phyloP scores from a whole-genome alignment of 78 protist genomes.

The Dictyostelium firmibasis region DNA sequence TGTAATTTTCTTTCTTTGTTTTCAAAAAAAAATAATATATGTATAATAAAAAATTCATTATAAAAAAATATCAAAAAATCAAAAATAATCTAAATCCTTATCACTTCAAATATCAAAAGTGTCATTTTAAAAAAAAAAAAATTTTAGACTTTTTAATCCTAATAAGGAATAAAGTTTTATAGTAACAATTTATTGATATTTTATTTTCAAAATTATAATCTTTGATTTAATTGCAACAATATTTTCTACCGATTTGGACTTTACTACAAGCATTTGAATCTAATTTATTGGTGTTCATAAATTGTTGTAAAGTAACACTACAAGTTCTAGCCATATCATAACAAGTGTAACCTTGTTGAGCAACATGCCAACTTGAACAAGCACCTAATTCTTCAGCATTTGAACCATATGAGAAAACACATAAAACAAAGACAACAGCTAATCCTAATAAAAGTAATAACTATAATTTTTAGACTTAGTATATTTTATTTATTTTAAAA shows the following conservation, averaged over 20 bases:
- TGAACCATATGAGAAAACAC: not conserved
- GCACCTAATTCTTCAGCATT: not conserved
- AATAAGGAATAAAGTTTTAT: too few species aligned
- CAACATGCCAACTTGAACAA: not conserved
- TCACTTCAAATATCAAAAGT: too few species aligned
- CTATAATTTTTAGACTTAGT: not conserved
- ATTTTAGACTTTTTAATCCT: too few species aligned
- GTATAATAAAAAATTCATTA: too few species aligned
- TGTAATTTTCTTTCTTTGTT: too few species aligned
- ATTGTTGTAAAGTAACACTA: not conserved
- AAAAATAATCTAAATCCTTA: too few species aligned
- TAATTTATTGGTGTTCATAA: not conserved
- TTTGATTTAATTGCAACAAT: not conserved
- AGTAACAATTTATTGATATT: too few species aligned
- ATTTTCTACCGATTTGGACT: not conserved
- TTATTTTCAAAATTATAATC: too few species aligned
- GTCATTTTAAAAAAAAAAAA: too few species aligned
- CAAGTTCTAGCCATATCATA: not conserved
- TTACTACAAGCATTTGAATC: not conserved
- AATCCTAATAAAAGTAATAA: not conserved
- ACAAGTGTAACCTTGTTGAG: not conserved
- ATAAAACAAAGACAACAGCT: not conserved
- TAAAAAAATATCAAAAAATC: too few species aligned
- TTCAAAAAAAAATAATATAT: too few species aligned
- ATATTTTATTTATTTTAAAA: too few species aligned